Percentiles rank a stretch among this genome's conserved stretches.
Conservation (phyloP, 2,329 filamentous ascomycete species). For the Eutypa lata region DNA sequence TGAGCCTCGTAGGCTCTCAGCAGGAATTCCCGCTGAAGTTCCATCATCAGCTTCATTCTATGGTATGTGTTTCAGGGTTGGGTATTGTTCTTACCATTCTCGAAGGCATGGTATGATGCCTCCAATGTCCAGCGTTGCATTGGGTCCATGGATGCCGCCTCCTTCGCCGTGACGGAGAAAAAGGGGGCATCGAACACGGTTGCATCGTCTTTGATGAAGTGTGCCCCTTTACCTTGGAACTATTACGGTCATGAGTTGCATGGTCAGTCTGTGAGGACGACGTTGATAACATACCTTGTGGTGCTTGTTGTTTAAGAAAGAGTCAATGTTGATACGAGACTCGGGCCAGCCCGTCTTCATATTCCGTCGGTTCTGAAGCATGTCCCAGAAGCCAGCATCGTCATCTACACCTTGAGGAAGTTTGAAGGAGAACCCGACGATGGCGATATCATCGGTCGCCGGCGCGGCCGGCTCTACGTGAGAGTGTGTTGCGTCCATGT, state of each 20-base stretch:
- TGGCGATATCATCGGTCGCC: slow-evolving; percentile 12
- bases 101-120: slow-evolving; percentile 32
- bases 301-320: slow-evolving; percentile 18
- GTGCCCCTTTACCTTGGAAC: slow-evolving; percentile 18
- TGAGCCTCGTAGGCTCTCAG: neutral
- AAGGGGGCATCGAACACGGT: slow-evolving; percentile 36
- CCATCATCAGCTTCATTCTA: neutral
- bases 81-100: slow-evolving; percentile 26
- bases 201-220: slow-evolving; percentile 33
- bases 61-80: neutral
- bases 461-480: neutral
- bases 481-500: neutral
- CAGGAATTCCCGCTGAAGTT: neutral
- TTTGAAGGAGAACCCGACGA: slow-evolving; percentile 36
- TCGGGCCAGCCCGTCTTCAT: slow-evolving; percentile 30
- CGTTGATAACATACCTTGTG: slow-evolving; percentile 5
- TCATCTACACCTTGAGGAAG: slow-evolving; percentile 33
- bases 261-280: neutral
- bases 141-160: slow-evolving; percentile 36
- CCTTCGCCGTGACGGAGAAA: slow-evolving; percentile 34
- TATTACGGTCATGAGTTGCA: slow-evolving; percentile 16
- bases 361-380: slow-evolving; percentile 26
- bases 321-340: slow-evolving; percentile 24
- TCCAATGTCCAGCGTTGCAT: slow-evolving; percentile 33
- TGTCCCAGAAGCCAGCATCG: slow-evolving; percentile 31